Conservation (phyloP, 306 rosid species). For the Ziziphus jujuba region DNA sequence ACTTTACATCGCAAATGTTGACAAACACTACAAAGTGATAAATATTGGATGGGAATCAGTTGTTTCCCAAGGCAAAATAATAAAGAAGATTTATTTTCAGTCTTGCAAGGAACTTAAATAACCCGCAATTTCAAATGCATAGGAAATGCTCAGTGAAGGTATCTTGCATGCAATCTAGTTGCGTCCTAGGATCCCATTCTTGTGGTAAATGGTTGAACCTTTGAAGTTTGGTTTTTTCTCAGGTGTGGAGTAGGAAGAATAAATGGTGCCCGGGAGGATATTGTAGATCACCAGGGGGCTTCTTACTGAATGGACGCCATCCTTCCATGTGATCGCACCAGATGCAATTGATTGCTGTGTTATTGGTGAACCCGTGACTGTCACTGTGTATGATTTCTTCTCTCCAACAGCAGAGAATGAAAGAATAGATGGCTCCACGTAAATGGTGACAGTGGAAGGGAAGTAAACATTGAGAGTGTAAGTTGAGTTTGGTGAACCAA, state of each 20-base stretch:
- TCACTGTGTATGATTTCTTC: constrained; percentile 14
- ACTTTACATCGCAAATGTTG: not conserved
- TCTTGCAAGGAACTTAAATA: too few species aligned
- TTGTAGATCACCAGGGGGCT: constrained; percentile 32
- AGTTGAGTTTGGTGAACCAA: constrained; percentile 30
- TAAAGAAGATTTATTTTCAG: too few species aligned
- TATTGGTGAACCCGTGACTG: constrained; percentile 11
- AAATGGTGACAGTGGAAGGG: not conserved
- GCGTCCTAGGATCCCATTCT: constrained; percentile 1
- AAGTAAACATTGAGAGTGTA: not conserved
- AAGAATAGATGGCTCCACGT: constrained; percentile 8
- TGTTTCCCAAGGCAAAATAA: too few species aligned
- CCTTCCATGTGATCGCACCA: constrained; percentile 15
- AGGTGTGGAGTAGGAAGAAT: not conserved
- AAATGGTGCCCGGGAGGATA: constrained; percentile 23
- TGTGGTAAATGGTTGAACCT: constrained; percentile 19
- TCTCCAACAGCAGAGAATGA: constrained; percentile 24
- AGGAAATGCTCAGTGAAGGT: not conserved
- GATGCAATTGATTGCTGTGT: constrained; percentile 20
- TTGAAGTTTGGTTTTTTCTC: constrained; percentile 9
- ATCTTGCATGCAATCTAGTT: not conserved
- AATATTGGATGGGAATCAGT: too few species aligned
- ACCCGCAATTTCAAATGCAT: too few species aligned
- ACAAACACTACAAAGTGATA: not conserved
- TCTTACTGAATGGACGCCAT: constrained; percentile 25